These are phyloP conservation scores for Emmonsiellopsis sp. DNA, from an alignment of 2,329 filamentous ascomycete species.

Conservation along the genomic window DNA sequence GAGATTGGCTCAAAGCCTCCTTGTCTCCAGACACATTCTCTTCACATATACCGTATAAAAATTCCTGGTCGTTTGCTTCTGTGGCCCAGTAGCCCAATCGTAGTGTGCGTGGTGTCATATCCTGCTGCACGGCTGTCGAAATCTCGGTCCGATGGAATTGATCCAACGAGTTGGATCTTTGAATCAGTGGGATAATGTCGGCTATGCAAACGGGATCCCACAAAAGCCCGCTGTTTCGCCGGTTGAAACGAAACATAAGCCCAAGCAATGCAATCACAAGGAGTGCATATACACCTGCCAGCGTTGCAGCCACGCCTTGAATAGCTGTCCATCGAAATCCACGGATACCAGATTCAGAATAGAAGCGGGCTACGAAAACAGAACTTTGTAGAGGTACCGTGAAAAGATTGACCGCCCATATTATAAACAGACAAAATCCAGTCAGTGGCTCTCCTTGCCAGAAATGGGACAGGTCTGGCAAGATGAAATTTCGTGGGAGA, in stretches of 20 bases:
- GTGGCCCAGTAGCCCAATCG: constrained; percentile 76
- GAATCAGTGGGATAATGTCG: constrained; percentile 68
- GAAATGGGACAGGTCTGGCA: constrained; percentile 60
- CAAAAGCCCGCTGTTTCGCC: constrained; percentile 61
- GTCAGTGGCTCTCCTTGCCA: constrained; percentile 58
- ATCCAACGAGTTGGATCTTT: constrained; percentile 66
- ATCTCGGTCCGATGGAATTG: constrained; percentile 64
- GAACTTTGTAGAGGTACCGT: constrained; percentile 73
- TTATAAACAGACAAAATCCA: constrained; percentile 54
- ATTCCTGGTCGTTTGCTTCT: constrained; percentile 48
- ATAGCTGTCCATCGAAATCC: constrained; percentile 73
- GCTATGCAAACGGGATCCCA: constrained; percentile 81
- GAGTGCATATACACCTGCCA: constrained; percentile 64
- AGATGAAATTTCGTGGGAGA: constrained; percentile 54
- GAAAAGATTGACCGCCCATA: constrained; percentile 66
- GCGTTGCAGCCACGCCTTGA: constrained; percentile 66
- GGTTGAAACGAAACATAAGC: constrained; percentile 56
- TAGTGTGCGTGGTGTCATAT: constrained; percentile 50
- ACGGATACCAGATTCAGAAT: constrained; percentile 47
- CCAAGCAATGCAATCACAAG: constrained; percentile 50
- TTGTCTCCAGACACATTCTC: constrained; percentile 43
- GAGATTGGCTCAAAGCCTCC: constrained; percentile 25
- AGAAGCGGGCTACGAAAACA: constrained; percentile 59
- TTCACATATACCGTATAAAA: constrained; percentile 75
- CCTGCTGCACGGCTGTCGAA: constrained; percentile 36